Base-by-base conservation (phyloP, 2,329 filamentous ascomycete species). In the Aaosphaeria pasadenensis region DNA sequence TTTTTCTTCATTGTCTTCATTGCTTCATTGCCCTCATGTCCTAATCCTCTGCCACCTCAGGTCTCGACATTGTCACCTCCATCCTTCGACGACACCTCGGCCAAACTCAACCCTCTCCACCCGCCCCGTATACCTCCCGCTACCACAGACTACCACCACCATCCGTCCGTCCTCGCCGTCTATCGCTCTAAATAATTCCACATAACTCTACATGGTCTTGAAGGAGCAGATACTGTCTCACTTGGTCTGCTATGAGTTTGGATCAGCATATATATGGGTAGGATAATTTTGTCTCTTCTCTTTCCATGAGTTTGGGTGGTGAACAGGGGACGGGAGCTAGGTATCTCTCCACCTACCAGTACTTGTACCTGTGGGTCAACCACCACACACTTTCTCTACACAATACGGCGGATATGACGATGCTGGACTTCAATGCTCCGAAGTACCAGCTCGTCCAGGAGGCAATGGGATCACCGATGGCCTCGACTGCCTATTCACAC, bases 261-360 rank as follows among this genome's bases (percentile, higher is more conserved):
- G 69, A 69, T 61, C 67, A 70, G 53, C 63, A 69, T 39, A 67
- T 66, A 59, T 64, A 70, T 69, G 69, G 69, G 69, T 72, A 72
- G 47, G 67, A 49, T 42, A 42, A 54, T 56, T 53, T 48, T 52
- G 60, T 59, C 53, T 51, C 48, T 44, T 50, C 51, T 48, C 49
- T 53, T 51, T 46, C 47, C 39, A 24, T 24, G 17, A 24, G 17
- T 24, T 24, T 24, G 17, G 17, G 17, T 24, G 17, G 17, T 24
- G 17, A 24, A 24, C 17, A 24, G 17, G 17, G 17, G 17, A 24
- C 17, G 17, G 17, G 17, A 24, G 17, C 17, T 24, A 24, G 17
- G 17, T 24, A 24, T 24, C 17, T 24, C 17, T 24, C 17, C 17
- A 24, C 17, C 17, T 24, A 24, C 17, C 2, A 24, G 17, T 24